These are phyloP conservation scores for Basidiobolus heterosporus DNA, from an alignment of 371 early-diverging fungal species.

Conservation along the genomic window DNA sequence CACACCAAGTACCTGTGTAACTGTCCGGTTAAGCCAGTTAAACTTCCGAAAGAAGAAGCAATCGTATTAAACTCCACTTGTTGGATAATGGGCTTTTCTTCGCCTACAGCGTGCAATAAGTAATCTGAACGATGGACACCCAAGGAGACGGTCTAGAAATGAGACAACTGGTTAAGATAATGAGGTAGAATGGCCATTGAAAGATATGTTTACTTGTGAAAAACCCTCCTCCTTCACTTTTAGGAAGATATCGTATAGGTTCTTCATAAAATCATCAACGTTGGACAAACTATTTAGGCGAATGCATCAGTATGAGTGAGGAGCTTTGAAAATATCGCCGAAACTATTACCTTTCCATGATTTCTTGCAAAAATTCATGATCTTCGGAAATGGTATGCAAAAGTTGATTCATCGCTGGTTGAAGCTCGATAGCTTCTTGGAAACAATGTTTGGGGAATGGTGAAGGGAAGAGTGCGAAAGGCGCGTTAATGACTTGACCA, in stretches of 20 bases:
- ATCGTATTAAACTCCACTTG: slow-evolving; percentile 97
- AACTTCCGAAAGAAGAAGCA: slow-evolving; percentile 72
- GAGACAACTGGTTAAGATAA: neutral
- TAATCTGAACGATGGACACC: slow-evolving; percentile 91
- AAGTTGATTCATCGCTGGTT: slow-evolving; percentile 65
- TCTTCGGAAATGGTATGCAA: slow-evolving; percentile 67
- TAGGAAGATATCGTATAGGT: slow-evolving; percentile 63
- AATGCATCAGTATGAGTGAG: neutral
- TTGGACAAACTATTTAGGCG: slow-evolving; percentile 35
- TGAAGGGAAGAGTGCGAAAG: slow-evolving; percentile 77
- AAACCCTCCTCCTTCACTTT: slow-evolving; percentile 34
- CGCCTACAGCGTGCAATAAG: slow-evolving; percentile 50
- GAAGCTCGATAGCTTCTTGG: slow-evolving; percentile 54
- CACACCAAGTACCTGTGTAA: slow-evolving; percentile 47
- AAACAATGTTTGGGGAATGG: slow-evolving; percentile 63
- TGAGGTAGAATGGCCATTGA: neutral
- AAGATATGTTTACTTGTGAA: slow-evolving; percentile 30
- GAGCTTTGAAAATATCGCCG: neutral
- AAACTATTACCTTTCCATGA: slow-evolving; percentile 43
- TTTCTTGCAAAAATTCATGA: slow-evolving; percentile 46
- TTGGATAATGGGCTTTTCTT: slow-evolving; percentile 32
- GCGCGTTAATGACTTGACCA: slow-evolving; percentile 53
- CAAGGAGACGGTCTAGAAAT: slow-evolving; percentile 36
- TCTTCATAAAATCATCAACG: slow-evolving; percentile 69
- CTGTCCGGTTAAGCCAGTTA: slow-evolving; percentile 58